phyloP scores from a whole-genome alignment of 1,284 basidiomycete genomes.

The Paramarasmius palmivorus region DNA sequence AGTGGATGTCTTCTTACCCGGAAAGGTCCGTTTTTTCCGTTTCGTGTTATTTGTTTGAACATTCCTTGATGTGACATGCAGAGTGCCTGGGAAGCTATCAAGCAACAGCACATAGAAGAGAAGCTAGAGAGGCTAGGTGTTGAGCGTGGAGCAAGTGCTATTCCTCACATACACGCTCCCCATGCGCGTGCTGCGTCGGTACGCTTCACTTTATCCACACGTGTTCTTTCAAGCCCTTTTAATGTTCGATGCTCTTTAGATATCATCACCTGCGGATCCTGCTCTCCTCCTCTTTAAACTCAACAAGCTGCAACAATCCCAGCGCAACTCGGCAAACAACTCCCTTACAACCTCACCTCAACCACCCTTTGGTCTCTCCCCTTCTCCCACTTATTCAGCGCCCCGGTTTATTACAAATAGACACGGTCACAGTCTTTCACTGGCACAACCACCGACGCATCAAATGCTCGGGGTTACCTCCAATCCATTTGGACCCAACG shows the following conservation, averaged over 20 bases:
- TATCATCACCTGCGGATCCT: slow-evolving; percentile 83
- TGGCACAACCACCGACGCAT: slow-evolving; percentile 54
- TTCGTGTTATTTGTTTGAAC: slow-evolving; percentile 8
- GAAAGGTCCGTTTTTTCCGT: slow-evolving; percentile 53
- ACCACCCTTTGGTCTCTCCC: slow-evolving; percentile 36
- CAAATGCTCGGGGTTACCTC: slow-evolving; percentile 39
- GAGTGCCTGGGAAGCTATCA: slow-evolving; percentile 72
- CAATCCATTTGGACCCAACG: slow-evolving; percentile 64
- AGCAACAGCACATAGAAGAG: slow-evolving; percentile 71
- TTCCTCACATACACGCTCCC: slow-evolving; percentile 64
- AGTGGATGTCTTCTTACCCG: slow-evolving; percentile 80
- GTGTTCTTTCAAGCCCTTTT: slow-evolving; percentile 25
- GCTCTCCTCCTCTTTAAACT: slow-evolving; percentile 77
- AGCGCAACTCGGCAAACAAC: slow-evolving; percentile 48
- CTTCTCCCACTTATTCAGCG: slow-evolving; percentile 11
- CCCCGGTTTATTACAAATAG: slow-evolving; percentile 42
- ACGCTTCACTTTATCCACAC: slow-evolving; percentile 32
- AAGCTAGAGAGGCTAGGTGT: slow-evolving; percentile 78
- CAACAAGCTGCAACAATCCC: slow-evolving; percentile 77
- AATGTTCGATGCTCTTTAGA: slow-evolving; percentile 42
- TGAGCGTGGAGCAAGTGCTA: slow-evolving; percentile 56
- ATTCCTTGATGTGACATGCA: slow-evolving; percentile 26
- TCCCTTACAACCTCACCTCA: slow-evolving; percentile 67
- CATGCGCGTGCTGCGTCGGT: slow-evolving; percentile 81
- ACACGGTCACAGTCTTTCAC: slow-evolving; percentile 72